phyloP scores from a whole-genome alignment of 1,284 basidiomycete genomes.

The Porogramme epimiltina region DNA sequence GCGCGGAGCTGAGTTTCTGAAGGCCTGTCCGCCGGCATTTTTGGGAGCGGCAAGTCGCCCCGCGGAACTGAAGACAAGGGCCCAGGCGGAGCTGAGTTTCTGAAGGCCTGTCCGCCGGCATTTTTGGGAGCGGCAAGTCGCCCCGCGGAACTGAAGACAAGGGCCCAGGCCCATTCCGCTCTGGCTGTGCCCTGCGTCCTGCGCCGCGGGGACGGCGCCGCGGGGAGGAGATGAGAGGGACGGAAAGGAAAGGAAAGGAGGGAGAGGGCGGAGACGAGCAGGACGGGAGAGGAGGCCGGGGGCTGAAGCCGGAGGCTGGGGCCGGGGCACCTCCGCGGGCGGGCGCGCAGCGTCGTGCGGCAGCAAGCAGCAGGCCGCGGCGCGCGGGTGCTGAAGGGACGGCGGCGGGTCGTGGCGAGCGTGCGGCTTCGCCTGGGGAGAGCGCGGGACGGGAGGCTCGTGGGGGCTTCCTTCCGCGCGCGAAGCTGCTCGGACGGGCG shows the following conservation, averaged over 20 bases:
- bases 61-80: not conserved
- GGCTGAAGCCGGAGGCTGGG: not conserved
- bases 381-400: constrained; percentile 1
- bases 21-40: not conserved
- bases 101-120: constrained; percentile 2
- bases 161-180: not conserved
- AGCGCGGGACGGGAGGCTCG: too few species aligned
- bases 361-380: not conserved
- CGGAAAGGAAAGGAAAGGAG: too few species aligned
- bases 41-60: too few species aligned
- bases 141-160: not conserved
- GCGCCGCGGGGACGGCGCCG: too few species aligned
- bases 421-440: not conserved
- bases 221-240: too few species aligned
- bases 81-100: too few species aligned
- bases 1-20: constrained; percentile 21
- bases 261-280: too few species aligned
- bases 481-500: not conserved
- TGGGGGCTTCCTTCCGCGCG: too few species aligned
- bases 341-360: not conserved
- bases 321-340: too few species aligned
- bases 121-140: too few species aligned
- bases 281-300: too few species aligned
- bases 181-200: not conserved
- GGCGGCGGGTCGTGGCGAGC: constrained; percentile 1